phyloP scores from a whole-genome alignment of 1,284 basidiomycete genomes.

The Meripilus lineatus region DNA sequence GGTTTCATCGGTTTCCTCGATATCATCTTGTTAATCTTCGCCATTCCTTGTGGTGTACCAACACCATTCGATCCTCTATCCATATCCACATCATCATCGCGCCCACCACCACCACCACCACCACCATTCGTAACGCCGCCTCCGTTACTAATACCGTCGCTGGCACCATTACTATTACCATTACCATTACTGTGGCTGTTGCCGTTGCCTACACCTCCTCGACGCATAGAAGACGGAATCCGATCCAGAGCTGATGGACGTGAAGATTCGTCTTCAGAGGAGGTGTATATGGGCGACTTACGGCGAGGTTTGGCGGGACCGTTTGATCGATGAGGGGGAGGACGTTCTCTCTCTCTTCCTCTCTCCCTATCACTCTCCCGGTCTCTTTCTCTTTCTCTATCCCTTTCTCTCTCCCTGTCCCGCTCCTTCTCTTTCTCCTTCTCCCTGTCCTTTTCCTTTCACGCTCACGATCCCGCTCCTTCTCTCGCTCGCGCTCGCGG shows the following conservation, averaged over 20 bases:
- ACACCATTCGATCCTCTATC: too few species aligned
- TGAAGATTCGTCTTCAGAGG: slow-evolving; percentile 52
- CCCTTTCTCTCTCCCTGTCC: slow-evolving; percentile 14
- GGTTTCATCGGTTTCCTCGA: too few species aligned
- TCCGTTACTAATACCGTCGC: background rate
- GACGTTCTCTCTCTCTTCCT: slow-evolving; percentile 8
- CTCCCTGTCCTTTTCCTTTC: too few species aligned
- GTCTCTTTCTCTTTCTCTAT: slow-evolving; percentile 13
- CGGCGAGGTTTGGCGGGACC: slow-evolving; percentile 20
- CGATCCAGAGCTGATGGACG: too few species aligned
- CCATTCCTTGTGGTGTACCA: too few species aligned
- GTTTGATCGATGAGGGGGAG: slow-evolving; percentile 14
- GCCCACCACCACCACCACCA: slow-evolving; percentile 13
- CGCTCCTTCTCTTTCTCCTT: slow-evolving; percentile 6
- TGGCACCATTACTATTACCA: background rate
- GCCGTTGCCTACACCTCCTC: slow-evolving; percentile 13
- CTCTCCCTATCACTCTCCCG: slow-evolving; percentile 11
- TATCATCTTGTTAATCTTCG: too few species aligned
- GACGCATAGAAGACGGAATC: background rate
- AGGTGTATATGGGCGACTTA: slow-evolving; percentile 49
- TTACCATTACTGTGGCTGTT: slow-evolving; percentile 2
- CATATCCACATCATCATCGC: too few species aligned
- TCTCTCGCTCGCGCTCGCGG: background rate
- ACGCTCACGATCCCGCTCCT: background rate
- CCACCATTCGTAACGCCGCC: slow-evolving; percentile 6